These are phyloP conservation scores for Dryadomyces quercus-mongolicae DNA, from an alignment of 2,329 filamentous ascomycete genomes.

Conservation along the genomic window DNA sequence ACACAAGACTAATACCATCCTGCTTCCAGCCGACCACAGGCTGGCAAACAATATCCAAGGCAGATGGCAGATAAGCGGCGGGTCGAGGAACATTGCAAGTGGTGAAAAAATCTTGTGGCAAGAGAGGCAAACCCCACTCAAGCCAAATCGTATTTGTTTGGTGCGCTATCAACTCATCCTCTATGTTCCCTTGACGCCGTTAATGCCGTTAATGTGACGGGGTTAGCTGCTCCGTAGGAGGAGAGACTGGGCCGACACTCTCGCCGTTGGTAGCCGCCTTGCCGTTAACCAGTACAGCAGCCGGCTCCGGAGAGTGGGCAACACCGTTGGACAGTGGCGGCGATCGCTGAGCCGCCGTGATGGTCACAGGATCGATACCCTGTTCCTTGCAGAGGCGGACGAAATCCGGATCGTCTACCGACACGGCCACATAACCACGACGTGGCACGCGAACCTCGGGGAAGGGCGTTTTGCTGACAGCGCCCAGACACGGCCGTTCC, in stretches of 20 bases:
- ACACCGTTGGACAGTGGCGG: constrained; percentile 33
- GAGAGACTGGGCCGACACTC: no score
- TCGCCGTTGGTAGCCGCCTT: background rate
- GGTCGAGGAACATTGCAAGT: no score
- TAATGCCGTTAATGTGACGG: background rate
- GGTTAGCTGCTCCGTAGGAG: no score
- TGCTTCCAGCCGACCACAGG: background rate
- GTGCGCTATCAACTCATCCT: no score
- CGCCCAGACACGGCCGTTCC: constrained; percentile 31
- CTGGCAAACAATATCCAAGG: no score
- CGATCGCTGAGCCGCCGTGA: constrained; percentile 25
- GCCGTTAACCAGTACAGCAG: background rate
- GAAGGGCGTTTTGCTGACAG: constrained; percentile 40
- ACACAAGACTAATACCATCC: background rate
- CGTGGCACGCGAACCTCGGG: constrained; percentile 43
- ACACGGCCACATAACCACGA: constrained; percentile 38
- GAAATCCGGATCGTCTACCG: constrained; percentile 46
- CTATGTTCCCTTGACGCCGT: background rate
- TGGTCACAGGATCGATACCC: constrained; percentile 28
- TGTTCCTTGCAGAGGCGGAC: constrained; percentile 41
- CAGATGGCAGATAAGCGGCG: no score
- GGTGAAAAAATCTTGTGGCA: no score
- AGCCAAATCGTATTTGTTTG: no score
- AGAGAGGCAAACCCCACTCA: no score
- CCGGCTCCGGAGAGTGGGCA: constrained; percentile 13